phyloP scores from a whole-genome alignment of 1,284 basidiomycete genomes.

The Cutaneotrichosporon curvatum region DNA sequence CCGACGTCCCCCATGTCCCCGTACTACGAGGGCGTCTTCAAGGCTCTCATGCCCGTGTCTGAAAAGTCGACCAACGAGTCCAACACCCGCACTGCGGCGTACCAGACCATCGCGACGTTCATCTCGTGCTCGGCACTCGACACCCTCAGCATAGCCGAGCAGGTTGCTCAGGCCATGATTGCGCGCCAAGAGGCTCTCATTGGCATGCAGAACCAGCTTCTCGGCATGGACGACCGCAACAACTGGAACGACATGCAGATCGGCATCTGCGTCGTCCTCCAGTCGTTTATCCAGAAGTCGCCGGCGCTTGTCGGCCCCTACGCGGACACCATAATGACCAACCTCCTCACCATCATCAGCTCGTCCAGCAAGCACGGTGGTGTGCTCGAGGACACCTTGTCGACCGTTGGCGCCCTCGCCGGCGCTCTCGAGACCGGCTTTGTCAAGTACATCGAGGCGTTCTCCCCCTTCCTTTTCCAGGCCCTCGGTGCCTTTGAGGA shows the following conservation, averaged over 20 bases:
- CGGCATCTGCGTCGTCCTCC: conserved; percentile 83
- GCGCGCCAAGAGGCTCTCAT: conserved; percentile 84
- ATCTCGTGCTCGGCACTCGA: conserved; percentile 75
- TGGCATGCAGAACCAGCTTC: conserved; percentile 79
- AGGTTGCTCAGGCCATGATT: conserved; percentile 73
- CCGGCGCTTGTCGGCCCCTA: conserved; percentile 76
- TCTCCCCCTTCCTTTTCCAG: conserved; percentile 81
- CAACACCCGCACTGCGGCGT: conserved; percentile 91
- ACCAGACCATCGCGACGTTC: conserved; percentile 87
- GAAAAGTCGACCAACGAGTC: conserved; percentile 78
- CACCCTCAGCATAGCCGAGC: conserved; percentile 72
- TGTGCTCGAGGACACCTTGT: conserved; percentile 94
- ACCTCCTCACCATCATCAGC: conserved; percentile 76
- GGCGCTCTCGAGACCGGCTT: conserved; percentile 76
- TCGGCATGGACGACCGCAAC: conserved; percentile 92
- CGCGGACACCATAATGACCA: conserved; percentile 92
- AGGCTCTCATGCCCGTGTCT: conserved; percentile 72
- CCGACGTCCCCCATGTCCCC: conserved; percentile 62
- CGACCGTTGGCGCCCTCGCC: conserved; percentile 81
- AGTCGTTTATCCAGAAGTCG: conserved; percentile 80
- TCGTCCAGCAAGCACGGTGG: conserved; percentile 86
- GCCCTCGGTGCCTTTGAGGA: conserved; percentile 92
- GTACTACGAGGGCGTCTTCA: conserved; percentile 81
- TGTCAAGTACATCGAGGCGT: conserved; percentile 79
- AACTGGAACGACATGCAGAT: conserved; percentile 99